phyloP scores from a whole-genome alignment of 2,329 filamentous ascomycete species.

The Aspergillus novofumigatus region DNA sequence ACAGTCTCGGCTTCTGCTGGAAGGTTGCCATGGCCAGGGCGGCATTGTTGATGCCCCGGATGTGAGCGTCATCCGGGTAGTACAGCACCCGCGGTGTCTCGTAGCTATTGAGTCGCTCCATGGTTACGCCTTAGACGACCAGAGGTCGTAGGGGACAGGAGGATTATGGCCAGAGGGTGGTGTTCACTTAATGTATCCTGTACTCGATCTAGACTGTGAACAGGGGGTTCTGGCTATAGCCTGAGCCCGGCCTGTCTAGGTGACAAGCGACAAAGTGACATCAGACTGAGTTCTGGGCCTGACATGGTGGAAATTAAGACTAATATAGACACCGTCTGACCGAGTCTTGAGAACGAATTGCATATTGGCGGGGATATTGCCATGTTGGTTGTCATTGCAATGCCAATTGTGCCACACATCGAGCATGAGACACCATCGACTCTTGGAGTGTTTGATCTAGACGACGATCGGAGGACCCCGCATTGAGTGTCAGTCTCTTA shows the following conservation, averaged over 20 bases:
- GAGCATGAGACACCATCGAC: not conserved
- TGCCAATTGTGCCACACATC: too few relatives aligned
- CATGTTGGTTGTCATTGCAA: too few relatives aligned
- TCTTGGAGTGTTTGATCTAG: not conserved
- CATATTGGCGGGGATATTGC: too few relatives aligned
- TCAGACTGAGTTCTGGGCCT: too few relatives aligned
- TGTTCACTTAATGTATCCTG: not conserved
- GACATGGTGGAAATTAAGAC: too few relatives aligned
- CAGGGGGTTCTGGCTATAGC: too few relatives aligned
- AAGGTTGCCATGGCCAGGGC: slow-evolving; percentile 30
- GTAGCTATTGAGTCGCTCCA: not conserved
- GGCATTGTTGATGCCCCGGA: slow-evolving; percentile 22
- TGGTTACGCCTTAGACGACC: not conserved
- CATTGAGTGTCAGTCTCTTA: not conserved
- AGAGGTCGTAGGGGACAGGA: too few relatives aligned
- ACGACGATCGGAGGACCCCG: not conserved
- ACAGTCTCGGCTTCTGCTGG: slow-evolving; percentile 29
- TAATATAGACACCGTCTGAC: too few relatives aligned
- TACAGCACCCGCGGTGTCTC: not conserved
- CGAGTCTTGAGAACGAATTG: too few relatives aligned
- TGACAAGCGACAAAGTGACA: too few relatives aligned
- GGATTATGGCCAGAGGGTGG: not conserved
- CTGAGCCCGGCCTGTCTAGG: too few relatives aligned
- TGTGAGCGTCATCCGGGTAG: slow-evolving; percentile 7
- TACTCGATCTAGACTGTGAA: not conserved